These are phyloP conservation scores for Extremus antarcticus DNA, from an alignment of 495 filamentous ascomycete genomes.

Conservation along the genomic window DNA sequence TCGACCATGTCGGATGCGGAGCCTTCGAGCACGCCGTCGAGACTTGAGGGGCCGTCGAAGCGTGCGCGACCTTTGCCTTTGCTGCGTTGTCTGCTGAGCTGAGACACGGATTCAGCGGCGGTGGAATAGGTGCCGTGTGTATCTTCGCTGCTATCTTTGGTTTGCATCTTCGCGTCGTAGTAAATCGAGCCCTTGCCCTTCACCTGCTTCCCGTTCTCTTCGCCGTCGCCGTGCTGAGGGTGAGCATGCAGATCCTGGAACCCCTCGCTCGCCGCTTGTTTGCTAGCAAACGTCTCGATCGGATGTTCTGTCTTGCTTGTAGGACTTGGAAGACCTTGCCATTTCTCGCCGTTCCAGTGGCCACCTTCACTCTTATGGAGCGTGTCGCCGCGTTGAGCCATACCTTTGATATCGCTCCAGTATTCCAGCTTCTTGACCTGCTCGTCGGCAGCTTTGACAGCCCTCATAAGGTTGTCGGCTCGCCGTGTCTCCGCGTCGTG, in stretches of 20 bases:
- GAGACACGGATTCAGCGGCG: constrained; percentile 4
- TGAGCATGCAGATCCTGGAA: constrained; percentile 7
- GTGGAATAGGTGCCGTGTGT: constrained; percentile 8
- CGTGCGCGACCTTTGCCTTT: neutral
- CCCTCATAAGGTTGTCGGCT: constrained; percentile 42
- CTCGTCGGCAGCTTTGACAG: constrained; percentile 53
- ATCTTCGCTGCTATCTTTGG: neutral
- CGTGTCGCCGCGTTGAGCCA: constrained; percentile 45
- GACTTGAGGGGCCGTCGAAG: neutral
- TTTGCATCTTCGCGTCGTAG: constrained; percentile 3
- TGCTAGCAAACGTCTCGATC: constrained; percentile 1
- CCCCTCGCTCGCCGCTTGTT: constrained; percentile 9
- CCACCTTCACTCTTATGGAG: constrained; percentile 4
- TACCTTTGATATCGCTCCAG: constrained; percentile 61
- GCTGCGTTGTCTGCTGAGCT: neutral
- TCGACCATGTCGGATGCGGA: neutral
- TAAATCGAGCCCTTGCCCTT: neutral
- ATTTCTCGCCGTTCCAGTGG: neutral
- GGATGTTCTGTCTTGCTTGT: neutral
- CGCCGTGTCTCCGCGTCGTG: constrained; percentile 1
- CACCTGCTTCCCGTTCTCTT: neutral
- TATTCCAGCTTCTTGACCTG: constrained; percentile 59
- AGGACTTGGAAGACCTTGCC: neutral
- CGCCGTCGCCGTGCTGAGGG: constrained; percentile 5
- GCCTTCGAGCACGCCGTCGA: neutral